Evolutionary conservation across 352 stramenopile species (phyloP).

Genomic region (Thraustochytrium sp.): DNA sequence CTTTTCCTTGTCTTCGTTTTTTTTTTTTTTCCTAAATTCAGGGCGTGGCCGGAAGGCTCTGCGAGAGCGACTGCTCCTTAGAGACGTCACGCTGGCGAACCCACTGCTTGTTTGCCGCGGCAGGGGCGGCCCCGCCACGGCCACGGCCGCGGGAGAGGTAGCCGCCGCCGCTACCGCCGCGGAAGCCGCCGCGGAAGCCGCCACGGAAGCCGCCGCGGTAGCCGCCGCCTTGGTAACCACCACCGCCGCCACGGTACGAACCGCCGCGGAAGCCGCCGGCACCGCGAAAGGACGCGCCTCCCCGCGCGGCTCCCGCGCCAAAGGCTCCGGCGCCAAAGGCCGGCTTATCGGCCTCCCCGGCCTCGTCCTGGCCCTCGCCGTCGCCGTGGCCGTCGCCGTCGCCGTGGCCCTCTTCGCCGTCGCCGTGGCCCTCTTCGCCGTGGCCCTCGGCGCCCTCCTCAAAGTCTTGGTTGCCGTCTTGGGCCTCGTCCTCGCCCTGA

Average conservation of each 20-base stretch:
- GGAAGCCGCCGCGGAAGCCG: background rate
- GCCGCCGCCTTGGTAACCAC: too few relatives aligned
- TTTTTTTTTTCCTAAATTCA: background rate
- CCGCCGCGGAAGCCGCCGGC: too few relatives aligned
- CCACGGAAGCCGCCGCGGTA: background rate
- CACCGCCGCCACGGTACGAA: background rate
- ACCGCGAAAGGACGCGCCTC: too few relatives aligned
- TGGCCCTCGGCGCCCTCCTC: background rate
- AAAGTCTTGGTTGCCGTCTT: background rate
- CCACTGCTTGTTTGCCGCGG: slow-evolving; percentile 17
- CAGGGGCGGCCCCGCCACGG: background rate
- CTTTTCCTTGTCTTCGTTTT: background rate
- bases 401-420: background rate
- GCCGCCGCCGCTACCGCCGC: background rate
- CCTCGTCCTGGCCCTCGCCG: background rate
- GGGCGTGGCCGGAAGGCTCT: background rate
- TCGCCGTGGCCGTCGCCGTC: background rate
- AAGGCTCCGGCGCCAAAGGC: too few relatives aligned
- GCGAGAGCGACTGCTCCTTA: background rate
- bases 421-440: background rate
- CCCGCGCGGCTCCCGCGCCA: too few relatives aligned
- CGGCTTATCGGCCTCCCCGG: background rate
- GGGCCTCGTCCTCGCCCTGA: background rate
- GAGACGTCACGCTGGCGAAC: background rate
- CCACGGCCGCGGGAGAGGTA: background rate